phyloP scores from a whole-genome alignment of 352 stramenopile genomes.

The Pseudoperonospora humuli region DNA sequence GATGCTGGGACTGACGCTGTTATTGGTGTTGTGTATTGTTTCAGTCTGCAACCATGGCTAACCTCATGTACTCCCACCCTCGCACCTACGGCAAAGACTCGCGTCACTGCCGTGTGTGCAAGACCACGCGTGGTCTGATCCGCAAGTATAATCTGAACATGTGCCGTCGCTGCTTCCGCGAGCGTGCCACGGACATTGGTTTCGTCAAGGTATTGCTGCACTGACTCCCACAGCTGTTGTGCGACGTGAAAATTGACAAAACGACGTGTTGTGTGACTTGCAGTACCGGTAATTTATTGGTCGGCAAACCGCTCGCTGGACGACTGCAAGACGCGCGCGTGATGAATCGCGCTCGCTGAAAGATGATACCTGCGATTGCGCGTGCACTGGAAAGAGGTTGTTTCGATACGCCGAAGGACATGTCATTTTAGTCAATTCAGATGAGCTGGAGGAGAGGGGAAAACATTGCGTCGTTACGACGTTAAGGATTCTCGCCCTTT shows the following conservation, averaged over 20 bases:
- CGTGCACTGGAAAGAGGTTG: constrained; percentile 34
- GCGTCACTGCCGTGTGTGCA: constrained; percentile 86
- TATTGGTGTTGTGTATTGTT: constrained; percentile 12
- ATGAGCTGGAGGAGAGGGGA: constrained; percentile 14
- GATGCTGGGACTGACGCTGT: constrained; percentile 7
- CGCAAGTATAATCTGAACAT: constrained; percentile 95
- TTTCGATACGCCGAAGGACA: constrained; percentile 63
- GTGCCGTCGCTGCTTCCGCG: constrained; percentile 94
- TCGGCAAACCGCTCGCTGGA: constrained; percentile 30
- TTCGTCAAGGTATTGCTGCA: constrained; percentile 86
- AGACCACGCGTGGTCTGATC: constrained; percentile 90
- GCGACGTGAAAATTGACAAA: not conserved
- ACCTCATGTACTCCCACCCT: constrained; percentile 83
- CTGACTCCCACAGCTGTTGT: not conserved
- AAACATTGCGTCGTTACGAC: constrained; percentile 8
- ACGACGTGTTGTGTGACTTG: constrained; percentile 5
- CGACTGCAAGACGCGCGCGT: constrained; percentile 19
- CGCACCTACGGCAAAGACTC: constrained; percentile 88
- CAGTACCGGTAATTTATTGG: constrained; percentile 73
- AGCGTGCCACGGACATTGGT: constrained; percentile 91
- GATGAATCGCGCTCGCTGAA: constrained; percentile 24
- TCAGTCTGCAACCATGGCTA: constrained; percentile 79
- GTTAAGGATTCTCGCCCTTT: constrained; percentile 3
- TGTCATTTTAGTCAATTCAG: constrained; percentile 23
- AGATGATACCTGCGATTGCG: constrained; percentile 22